A percentile compares a stretch with the other conserved stretches of the same genome.
These are phyloP conservation scores for Malassezia pachydermatis DNA, from an alignment of 1,284 basidiomycete genomes.

Conservation along the genomic window DNA sequence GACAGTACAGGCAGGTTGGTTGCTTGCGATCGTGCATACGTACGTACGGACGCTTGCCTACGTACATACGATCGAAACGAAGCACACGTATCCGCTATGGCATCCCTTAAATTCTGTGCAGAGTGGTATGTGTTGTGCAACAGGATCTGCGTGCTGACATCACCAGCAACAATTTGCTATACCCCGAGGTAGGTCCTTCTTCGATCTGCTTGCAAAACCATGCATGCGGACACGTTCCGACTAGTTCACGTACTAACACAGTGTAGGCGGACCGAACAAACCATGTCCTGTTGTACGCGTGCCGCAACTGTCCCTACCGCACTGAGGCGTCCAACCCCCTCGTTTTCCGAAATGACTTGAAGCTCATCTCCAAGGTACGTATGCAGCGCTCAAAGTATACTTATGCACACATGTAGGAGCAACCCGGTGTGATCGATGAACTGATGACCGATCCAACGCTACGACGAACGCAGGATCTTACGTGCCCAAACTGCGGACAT, in stretches of 20 bases:
- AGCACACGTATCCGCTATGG: slow-evolving; percentile 21
- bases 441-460: slow-evolving; percentile 83
- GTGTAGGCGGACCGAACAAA: slow-evolving; percentile 62
- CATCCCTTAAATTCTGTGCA: slow-evolving; percentile 42
- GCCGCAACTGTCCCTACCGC: slow-evolving; percentile 80
- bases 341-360: slow-evolving; percentile 85
- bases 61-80: too few species aligned
- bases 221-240: not conserved
- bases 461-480: slow-evolving; percentile 36
- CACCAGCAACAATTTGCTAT: slow-evolving; percentile 13
- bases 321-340: slow-evolving; percentile 76
- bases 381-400: not conserved
- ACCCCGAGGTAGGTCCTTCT: slow-evolving; percentile 12
- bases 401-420: slow-evolving; percentile 56
- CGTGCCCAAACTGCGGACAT: slow-evolving; percentile 39
- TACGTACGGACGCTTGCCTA: too few species aligned
- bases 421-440: slow-evolving; percentile 82
- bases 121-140: slow-evolving; percentile 24
- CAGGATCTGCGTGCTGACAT: not conserved
- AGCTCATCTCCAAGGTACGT: slow-evolving; percentile 80
- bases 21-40: too few species aligned
- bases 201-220: not conserved
- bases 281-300: slow-evolving; percentile 78
- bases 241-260: slow-evolving; percentile 5
- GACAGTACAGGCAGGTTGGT: too few species aligned